Conservation (phyloP, 768 basidiomycete genomes). For the Boletus sp. region DNA sequence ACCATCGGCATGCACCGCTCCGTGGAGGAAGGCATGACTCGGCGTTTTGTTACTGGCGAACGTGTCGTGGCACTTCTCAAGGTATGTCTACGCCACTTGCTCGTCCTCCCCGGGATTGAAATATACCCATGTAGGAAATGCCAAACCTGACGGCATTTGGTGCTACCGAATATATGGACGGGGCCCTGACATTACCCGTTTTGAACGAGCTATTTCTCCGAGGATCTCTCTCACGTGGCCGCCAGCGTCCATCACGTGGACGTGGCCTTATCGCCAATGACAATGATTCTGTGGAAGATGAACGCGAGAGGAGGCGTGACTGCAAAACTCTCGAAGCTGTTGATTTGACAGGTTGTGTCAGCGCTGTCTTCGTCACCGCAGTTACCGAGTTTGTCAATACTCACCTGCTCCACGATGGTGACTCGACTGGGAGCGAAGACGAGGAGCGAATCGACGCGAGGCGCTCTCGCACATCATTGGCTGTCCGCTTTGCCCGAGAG, state of each 20-base stretch:
- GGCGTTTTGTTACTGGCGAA: constrained; percentile 90
- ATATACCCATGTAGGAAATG: constrained; percentile 58
- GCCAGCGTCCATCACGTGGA: constrained; percentile 66
- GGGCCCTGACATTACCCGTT: constrained; percentile 79
- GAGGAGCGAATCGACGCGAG: constrained; percentile 30
- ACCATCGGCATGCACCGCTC: constrained; percentile 95
- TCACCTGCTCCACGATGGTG: constrained; percentile 48
- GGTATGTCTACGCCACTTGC: constrained; percentile 38
- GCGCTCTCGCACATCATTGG: constrained; percentile 33
- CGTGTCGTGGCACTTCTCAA: constrained; percentile 76
- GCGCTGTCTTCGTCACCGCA: constrained; percentile 82
- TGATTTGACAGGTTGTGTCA: constrained; percentile 94
- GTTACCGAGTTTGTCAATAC: constrained; percentile 77
- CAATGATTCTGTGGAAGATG: constrained; percentile 69
- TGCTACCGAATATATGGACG: constrained; percentile 99
- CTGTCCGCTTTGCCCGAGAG: constrained; percentile 33
- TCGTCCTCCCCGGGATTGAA: constrained; percentile 5
- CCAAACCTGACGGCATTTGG: constrained; percentile 85
- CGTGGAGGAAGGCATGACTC: constrained; percentile 82
- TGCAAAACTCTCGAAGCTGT: constrained; percentile 82
- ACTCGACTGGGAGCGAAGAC: constrained; percentile 45
- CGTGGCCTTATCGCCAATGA: constrained; percentile 49
- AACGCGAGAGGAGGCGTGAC: constrained; percentile 67
- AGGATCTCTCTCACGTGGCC: constrained; percentile 65
- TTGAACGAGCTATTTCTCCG: constrained; percentile 89